Evolutionary conservation across 148 eudicot genomes (phyloP), one percentile per base, ranked within the genome.

Genomic region (Amaranthus palmeri): DNA sequence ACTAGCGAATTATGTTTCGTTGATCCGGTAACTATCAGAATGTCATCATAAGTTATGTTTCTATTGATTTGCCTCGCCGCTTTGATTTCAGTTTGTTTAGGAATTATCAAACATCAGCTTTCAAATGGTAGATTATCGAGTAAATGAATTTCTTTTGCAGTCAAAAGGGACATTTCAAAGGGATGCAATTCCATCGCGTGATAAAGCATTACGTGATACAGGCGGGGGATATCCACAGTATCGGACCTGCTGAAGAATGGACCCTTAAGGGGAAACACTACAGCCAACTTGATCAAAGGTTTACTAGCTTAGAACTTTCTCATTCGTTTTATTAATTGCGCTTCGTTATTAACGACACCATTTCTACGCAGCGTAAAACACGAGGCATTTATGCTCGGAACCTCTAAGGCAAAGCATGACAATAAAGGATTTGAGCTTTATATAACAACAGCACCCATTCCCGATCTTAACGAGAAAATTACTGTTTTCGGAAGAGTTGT

Each of bases 311-410:
- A 5, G 7, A 17, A 58, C 48, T 65, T 5, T n/a, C 9, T 74
- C 46, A 3, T 17, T 54, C 25, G 8, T 8, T 14, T 43, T 10
- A 11, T n/a, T 61, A 8, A 5, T 59, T 48, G 65, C 46, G 69
- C 69, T 61, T 69, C 36, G 43, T 8, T 61, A 54, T 65, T 12
- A 67, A 18, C 65, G 13, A 66, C 68, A 4, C 50, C 54, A 50
- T 68, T 53, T 25, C 14, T 57, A 18, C 69, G 70, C 90, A 95
- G 98, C 71, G 76, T 86, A 79, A 95, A 95, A 88, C 98, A 87
- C 71, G 97, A 91, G 81, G 93, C 98, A 1, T 95, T 95, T 82
- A 92, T 95, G 93, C 85, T 95, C 61, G 96, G 97, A 61, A 95
- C 98, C 61, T 89, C 97, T 15, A 95, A 88, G 86, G 62, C 60